Evolutionary conservation across 2,329 filamentous ascomycete genomes (phyloP).

Genomic region (Myriosclerotinia duriaeana): DNA sequence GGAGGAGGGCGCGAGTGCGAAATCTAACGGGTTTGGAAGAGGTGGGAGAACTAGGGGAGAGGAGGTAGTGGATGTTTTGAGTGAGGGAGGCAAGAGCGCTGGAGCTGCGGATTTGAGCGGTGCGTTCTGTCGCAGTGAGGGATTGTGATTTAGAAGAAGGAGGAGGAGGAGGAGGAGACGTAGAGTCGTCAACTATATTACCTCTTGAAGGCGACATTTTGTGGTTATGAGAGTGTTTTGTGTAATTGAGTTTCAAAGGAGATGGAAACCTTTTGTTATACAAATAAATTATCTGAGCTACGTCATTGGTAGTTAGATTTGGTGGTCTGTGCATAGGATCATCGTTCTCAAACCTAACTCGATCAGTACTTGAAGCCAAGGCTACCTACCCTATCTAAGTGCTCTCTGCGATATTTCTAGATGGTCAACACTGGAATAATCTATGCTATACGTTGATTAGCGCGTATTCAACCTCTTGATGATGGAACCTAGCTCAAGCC

Average conservation of each 20-base stretch:
- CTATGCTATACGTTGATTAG: neutral
- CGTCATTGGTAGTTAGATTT: slow-evolving; percentile 13
- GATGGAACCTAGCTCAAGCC: neutral
- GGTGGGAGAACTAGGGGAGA: slow-evolving; percentile 33
- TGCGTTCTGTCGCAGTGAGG: slow-evolving; percentile 32
- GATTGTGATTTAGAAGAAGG: neutral
- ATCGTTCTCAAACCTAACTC: neutral
- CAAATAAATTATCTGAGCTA: slow-evolving; percentile 6
- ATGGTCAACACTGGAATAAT: too few relatives aligned
- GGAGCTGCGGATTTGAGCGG: slow-evolving; percentile 36
- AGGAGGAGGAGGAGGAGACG: neutral
- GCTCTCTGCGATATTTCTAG: neutral
- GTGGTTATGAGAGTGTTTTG: neutral
- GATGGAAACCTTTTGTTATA: neutral
- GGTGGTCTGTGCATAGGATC: slow-evolving; percentile 9
- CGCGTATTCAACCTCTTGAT: too few relatives aligned
- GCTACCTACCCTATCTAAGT: neutral
- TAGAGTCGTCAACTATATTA: neutral
- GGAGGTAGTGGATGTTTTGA: slow-evolving; percentile 38
- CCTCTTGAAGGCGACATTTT: slow-evolving; percentile 33
- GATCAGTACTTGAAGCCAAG: neutral
- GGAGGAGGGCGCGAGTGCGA: slow-evolving; percentile 39
- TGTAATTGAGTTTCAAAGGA: neutral
- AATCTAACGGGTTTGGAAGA: slow-evolving; percentile 34
- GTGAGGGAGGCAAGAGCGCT: slow-evolving; percentile 35